A percentile compares a stretch with the other conserved stretches of the same genome.
These are phyloP conservation scores for Pisolithus microcarpus DNA, from an alignment of 768 basidiomycete species.

Conservation along the genomic window DNA sequence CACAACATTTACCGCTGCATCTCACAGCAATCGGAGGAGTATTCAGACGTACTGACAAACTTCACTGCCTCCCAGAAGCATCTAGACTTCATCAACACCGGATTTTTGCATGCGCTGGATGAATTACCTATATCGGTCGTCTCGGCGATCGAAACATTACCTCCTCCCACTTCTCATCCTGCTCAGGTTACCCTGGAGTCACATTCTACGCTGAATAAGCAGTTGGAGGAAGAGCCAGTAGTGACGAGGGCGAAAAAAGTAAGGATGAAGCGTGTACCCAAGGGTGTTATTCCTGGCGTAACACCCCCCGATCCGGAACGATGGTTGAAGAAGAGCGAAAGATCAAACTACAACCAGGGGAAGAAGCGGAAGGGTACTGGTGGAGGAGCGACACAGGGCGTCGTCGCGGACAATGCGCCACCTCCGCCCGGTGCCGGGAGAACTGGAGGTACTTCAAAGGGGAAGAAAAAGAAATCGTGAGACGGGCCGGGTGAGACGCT, in stretches of 20 bases:
- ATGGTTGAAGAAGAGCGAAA: conserved; percentile 84
- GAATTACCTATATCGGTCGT: conserved; percentile 45
- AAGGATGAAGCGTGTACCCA: conserved; percentile 62
- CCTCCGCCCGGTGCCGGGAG: conserved; percentile 27
- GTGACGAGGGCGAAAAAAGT: conserved; percentile 42
- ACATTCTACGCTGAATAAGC: conserved; percentile 19
- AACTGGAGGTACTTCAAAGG: conserved; percentile 36
- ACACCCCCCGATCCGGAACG: conserved; percentile 84
- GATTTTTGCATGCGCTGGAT: conserved; percentile 60
- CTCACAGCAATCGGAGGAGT: conserved; percentile 73
- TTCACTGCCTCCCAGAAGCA: conserved; percentile 75
- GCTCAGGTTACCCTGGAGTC: conserved; percentile 21
- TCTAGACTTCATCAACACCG: conserved; percentile 74
- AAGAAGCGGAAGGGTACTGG: conserved; percentile 47
- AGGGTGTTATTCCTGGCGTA: conserved; percentile 69
- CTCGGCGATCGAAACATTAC: conserved; percentile 51
- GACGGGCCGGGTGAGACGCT: conserved; percentile 13
- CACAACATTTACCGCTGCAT: conserved; percentile 2
- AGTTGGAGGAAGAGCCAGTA: conserved; percentile 29
- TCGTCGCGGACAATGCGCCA: conserved; percentile 22
- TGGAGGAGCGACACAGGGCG: conserved; percentile 68
- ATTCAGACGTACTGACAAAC: conserved; percentile 82
- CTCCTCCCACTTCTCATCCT: conserved; percentile 45
- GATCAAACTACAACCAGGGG: conserved; percentile 47
- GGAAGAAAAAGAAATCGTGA: conserved; percentile 63